Evolutionary conservation across 2,329 filamentous ascomycete genomes (phyloP), one percentile per base, ranked within the genome.

Genomic region (Drechslera avenae): DNA sequence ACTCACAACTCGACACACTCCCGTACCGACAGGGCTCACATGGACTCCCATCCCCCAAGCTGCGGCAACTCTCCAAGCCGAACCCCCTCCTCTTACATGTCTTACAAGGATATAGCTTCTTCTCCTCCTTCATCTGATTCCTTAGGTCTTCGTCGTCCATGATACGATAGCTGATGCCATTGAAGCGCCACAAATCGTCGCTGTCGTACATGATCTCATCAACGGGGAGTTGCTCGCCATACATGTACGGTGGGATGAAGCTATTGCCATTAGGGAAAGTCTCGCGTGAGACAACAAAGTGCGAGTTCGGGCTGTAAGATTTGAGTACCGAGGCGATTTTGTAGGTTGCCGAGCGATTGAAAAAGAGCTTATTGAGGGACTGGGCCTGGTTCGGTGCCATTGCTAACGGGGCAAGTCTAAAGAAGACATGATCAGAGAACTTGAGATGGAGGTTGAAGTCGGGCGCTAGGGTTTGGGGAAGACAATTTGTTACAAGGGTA

Each of bases 161-260:
- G 17, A 56, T 42, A 6, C 56, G 58, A 18, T 62, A 67, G 31
- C 66, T 54, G n/a, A 56, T 55, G 3, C 61, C 63, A n/a, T 58
- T 59, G 44, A 73, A 63, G 3, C 50, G 56, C 59, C 63, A 71
- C 26, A 62, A 66, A 23, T 64, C 39, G 6, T 64, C 53, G 1
- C 69, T 71, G 37, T 67, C 59, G 32, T 73, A 73, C 44, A 69
- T 52, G 6, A 56, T 13, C 12, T 55, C 52, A 36, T 73, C 68
- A 2, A 58, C 46, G 0, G 71, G 71, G 3, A 54, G 33, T 5
- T 70, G 64, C 18, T 73, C 71, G 9, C 70, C 68, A 16, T 69
- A 58, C 67, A 73, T 70, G 36, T 66, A 73, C 0, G 71, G 71
- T 3, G 68, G 68, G 1, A 73, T 73, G 36, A 57, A 73, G 0